Evolutionary conservation across 2,329 filamentous ascomycete species (phyloP), one percentile per base, ranked within the genome.

Genomic region (Pseudocercospora musae): DNA sequence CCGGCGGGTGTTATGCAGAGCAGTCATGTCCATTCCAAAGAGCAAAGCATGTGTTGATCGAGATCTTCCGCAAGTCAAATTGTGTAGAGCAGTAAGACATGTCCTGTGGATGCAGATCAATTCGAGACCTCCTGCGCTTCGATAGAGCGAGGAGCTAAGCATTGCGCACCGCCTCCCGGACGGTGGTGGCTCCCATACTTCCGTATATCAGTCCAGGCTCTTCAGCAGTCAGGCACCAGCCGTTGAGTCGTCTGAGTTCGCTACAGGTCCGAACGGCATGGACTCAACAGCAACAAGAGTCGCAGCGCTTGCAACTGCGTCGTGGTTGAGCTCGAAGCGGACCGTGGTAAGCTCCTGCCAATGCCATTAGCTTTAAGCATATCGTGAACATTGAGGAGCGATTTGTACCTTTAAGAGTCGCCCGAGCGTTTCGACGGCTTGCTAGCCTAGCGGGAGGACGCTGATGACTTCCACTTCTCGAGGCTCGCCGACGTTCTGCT

Each of bases 111-210:
- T 23, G 49, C 21, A 23, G 58, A 37, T 59, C 58, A 27, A 20
- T 48, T 18, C 4, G 23, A 42, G 46, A 44, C 4, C 15, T 2
- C 4, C n/a, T 25, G n/a, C 48, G 48, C 48, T 52, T 52, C 20
- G 10, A 29, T 1, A 15, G 31, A 52, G 48, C 48, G 60, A 48
- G 60, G 63, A 65, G 63, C 63, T 65, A 42, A 59, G 63, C 63
- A 62, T 65, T n/a, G 23, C 54, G 44, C 60, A 60, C 50, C 48
- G 62, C 57, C 59, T 46, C 59, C 62, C 57, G 49, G 56, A 62
- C 59, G 49, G 57, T 59, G 57, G 63, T 60, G 63, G 57, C 63
- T 65, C 60, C 60, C 44, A 55, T 52, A 65, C 62, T 29, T 13
- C 6, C 10, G 37, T 18, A 7, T n/a, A 21, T n/a, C 13, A 31